Evolutionary conservation across 352 stramenopile genomes (phyloP).

Genomic region (Albugo candida): DNA sequence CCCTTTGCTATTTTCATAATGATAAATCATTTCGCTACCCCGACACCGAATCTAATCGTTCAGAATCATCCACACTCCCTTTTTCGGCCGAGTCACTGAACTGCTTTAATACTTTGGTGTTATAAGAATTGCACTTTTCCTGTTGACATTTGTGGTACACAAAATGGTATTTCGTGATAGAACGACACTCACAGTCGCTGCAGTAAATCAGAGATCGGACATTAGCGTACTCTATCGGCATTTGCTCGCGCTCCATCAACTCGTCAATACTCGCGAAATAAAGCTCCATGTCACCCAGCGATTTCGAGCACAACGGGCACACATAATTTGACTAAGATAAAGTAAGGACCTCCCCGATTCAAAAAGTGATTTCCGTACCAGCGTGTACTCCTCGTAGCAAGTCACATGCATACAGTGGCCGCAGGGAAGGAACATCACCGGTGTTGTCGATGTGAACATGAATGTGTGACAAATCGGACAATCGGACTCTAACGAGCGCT

Average conservation of each 20-base stretch:
- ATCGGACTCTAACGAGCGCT: conserved; percentile 86
- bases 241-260: conserved; percentile 55
- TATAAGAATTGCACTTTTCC: conserved; percentile 64
- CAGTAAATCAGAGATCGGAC: conserved; percentile 62
- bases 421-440: conserved; percentile 87
- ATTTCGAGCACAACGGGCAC: conserved; percentile 90
- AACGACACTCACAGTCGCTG: conserved; percentile 75
- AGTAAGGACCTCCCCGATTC: neutral
- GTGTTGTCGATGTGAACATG: conserved; percentile 92
- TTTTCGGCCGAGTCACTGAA: conserved; percentile 29
- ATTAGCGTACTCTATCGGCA: conserved; percentile 58
- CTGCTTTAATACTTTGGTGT: conserved; percentile 67
- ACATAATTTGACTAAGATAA: conserved; percentile 76
- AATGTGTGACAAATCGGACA: conserved; percentile 90
- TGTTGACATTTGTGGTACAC: conserved; percentile 78
- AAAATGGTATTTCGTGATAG: conserved; percentile 66
- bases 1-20: too few relatives aligned
- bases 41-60: neutral
- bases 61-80: conserved; percentile 15
- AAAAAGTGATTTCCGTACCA: conserved; percentile 13
- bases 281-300: conserved; percentile 84
- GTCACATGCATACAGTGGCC: conserved; percentile 93
- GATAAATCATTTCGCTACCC: too few relatives aligned
- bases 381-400: conserved; percentile 89
- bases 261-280: conserved; percentile 79